phyloP scores from a whole-genome alignment of 2,329 filamentous ascomycete genomes.

The Colletotrichum tamarilloi region DNA sequence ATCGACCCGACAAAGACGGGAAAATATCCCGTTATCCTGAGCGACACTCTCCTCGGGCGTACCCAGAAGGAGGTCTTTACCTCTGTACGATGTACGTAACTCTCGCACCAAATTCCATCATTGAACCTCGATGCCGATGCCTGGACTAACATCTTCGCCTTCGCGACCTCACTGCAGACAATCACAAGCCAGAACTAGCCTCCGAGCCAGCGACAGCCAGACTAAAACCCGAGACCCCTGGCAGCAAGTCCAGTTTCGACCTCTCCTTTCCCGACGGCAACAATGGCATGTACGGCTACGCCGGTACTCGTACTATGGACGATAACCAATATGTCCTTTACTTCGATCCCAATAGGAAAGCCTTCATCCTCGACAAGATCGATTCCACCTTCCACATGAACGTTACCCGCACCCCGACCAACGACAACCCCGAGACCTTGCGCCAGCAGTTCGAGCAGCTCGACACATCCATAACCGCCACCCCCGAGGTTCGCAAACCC shows the following conservation, averaged over 20 bases:
- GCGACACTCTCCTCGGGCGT: constrained; percentile 69
- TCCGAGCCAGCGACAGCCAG: constrained; percentile 61
- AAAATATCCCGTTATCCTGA: constrained; percentile 73
- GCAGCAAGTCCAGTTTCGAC: constrained; percentile 65
- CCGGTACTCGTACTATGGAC: constrained; percentile 67
- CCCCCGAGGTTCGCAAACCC: constrained; percentile 41
- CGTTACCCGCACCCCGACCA: constrained; percentile 75
- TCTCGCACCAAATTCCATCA: background rate
- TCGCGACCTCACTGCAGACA: constrained; percentile 57
- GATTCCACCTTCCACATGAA: constrained; percentile 92
- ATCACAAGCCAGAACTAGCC: constrained; percentile 68
- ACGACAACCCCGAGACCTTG: constrained; percentile 71
- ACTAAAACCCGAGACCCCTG: constrained; percentile 61
- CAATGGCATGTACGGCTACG: constrained; percentile 66
- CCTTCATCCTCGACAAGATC: constrained; percentile 84
- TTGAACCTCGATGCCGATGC: background rate
- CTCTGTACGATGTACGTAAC: constrained; percentile 66
- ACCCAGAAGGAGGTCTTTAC: constrained; percentile 69
- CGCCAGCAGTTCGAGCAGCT: constrained; percentile 76
- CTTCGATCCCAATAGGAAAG: constrained; percentile 79
- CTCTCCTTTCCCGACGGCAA: constrained; percentile 65
- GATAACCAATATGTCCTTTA: constrained; percentile 74
- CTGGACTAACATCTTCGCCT: background rate
- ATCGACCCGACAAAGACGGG: constrained; percentile 71
- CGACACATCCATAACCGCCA: constrained; percentile 45